Evolutionary conservation across 805 yeast species (phyloP), one percentile per base, ranked within the genome.

Genomic region (Danielia reshetovae): DNA sequence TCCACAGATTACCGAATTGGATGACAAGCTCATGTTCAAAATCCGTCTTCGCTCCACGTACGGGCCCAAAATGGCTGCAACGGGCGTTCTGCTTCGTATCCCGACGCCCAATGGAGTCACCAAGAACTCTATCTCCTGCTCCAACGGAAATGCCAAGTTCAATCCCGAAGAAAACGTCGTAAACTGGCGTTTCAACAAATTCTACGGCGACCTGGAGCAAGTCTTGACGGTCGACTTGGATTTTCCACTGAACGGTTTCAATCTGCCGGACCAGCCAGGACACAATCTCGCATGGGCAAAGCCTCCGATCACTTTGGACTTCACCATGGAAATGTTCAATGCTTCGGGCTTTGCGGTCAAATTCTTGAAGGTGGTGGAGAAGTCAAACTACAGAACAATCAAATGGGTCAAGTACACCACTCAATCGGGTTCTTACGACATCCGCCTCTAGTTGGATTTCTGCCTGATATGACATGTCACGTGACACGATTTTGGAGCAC

Each of bases 351-450:
- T 86, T 29, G 72, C 75, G 12, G 90, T 89, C 24, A 73, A 82
- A 41, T 83, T 75, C 54, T 66, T 89, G 46, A 78, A 76, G 52
- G 81, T 90, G 4, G 64, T 40, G 71, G 89, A 62, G 62, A 71
- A 56, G 49, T 60, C 49, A 7, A 75, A 75, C 35, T 85, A 86
- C 60, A 65, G 72, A 18, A 79, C 95, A 0, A 77, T 85, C 15
- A 90, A 89, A 55, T 87, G 95, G 95, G 94, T 89, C 22, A 77
- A 85, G 48, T 90, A 90, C 55, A 55, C 74, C 11, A 72, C 90
- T 1, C 75, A 72, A 40, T 79, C 90, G 0, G 96, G 95, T 0
- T 74, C 83, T 5, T 88, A 85, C 48, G 96, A 89, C 42, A 70
- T 86, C 7, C 68, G 97, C 6, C 35, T 46, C 4, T 46, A 25